phyloP scores from a whole-genome alignment of 176 grass and related monocot genomes.

The Carex myosuroides region DNA sequence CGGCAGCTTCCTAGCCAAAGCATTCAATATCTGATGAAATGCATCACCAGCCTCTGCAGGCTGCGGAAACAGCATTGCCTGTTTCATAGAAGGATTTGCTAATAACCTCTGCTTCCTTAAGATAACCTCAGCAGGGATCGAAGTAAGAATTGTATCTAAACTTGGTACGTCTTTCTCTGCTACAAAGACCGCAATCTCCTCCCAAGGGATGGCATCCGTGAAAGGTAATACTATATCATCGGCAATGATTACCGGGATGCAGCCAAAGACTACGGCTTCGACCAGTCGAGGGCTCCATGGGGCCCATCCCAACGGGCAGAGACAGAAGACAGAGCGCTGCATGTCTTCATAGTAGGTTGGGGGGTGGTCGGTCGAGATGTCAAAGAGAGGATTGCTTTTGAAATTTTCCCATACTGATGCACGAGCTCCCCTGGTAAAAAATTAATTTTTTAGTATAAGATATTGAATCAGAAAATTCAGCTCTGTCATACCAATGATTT shows the following conservation, averaged over 20 bases:
- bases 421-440: conserved; percentile 57
- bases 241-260: conserved; percentile 93
- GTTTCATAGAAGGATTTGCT: conserved; percentile 92
- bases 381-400: conserved; percentile 92
- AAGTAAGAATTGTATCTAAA: conserved; percentile 85
- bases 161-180: conserved; percentile 79
- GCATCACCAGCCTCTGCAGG: conserved; percentile 75
- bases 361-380: conserved; percentile 88
- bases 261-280: conserved; percentile 83
- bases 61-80: conserved; percentile 84
- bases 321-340: conserved; percentile 84
- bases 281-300: conserved; percentile 96
- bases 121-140: conserved; percentile 71
- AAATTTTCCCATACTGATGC: conserved; percentile 96
- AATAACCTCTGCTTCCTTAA: conserved; percentile 93
- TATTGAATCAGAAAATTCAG: conserved; percentile 27
- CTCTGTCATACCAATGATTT: neutral
- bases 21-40: conserved; percentile 95
- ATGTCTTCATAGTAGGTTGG: conserved; percentile 95
- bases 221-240: conserved; percentile 94
- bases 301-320: conserved; percentile 94
- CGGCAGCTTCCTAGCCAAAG: conserved; percentile 81
- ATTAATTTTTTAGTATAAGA: neutral
- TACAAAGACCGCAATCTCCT: conserved; percentile 85
- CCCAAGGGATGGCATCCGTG: conserved; percentile 92